These are phyloP conservation scores for Atalantia buxifolia DNA, from an alignment of 345 rosid species.

Conservation along the genomic window DNA sequence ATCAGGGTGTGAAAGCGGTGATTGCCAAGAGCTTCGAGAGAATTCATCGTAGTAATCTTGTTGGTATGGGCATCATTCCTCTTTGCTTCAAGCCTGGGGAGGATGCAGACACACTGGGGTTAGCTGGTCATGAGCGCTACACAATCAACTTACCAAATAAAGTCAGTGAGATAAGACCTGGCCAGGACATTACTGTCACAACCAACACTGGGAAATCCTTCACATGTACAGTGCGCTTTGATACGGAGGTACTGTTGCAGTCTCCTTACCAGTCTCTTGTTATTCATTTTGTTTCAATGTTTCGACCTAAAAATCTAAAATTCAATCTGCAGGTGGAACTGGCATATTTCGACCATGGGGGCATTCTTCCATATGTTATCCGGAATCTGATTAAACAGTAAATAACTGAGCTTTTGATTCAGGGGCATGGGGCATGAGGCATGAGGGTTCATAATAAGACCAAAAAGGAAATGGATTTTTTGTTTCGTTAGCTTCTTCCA, in stretches of 20 bases:
- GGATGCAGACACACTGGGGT: slow-evolving; percentile 53
- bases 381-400: slow-evolving; percentile 45
- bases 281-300: not conserved
- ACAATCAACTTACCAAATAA: slow-evolving; percentile 53
- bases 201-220: slow-evolving; percentile 70
- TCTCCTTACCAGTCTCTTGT: not conserved
- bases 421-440: not conserved
- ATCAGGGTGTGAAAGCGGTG: slow-evolving; percentile 63
- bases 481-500: not conserved
- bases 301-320: not conserved
- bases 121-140: slow-evolving; percentile 60
- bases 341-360: slow-evolving; percentile 74
- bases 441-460: not conserved
- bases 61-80: slow-evolving; percentile 65
- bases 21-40: slow-evolving; percentile 71
- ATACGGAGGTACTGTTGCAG: slow-evolving; percentile 54
- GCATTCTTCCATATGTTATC: slow-evolving; percentile 68
- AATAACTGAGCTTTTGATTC: not conserved
- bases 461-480: not conserved
- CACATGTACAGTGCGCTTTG: slow-evolving; percentile 67
- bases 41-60: slow-evolving; percentile 60
- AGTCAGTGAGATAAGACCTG: slow-evolving; percentile 69
- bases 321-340: slow-evolving; percentile 56
- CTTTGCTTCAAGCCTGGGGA: slow-evolving; percentile 59
- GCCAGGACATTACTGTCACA: slow-evolving; percentile 68